phyloP scores from a whole-genome alignment of 805 yeast genomes.

The Jamesozyma lodderae region DNA sequence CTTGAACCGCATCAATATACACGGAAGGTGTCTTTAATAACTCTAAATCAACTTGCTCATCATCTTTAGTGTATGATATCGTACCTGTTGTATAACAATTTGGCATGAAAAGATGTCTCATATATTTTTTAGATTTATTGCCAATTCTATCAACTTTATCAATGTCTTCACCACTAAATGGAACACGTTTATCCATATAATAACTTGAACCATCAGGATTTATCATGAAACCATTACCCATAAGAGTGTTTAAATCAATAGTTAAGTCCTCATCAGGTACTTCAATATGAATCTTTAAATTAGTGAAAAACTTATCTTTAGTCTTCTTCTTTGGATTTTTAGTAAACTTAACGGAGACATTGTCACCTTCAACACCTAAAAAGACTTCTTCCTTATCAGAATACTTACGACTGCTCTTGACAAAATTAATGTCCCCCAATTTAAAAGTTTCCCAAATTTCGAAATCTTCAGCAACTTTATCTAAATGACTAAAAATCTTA shows the following conservation, averaged over 20 bases:
- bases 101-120: conserved; percentile 82
- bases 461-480: conserved; percentile 18
- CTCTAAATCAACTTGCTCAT: conserved; percentile 18
- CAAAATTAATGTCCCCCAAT: conserved; percentile 18
- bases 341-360: conserved; percentile 14
- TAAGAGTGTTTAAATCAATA: conserved; percentile 14
- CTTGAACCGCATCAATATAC: conserved; percentile 84
- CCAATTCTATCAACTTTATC: conserved; percentile 46
- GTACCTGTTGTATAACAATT: conserved; percentile 55
- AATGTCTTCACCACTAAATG: conserved; percentile 9
- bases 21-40: conserved; percentile 35
- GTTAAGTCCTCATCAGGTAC: conserved; percentile 10
- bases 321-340: conserved; percentile 4
- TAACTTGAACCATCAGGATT: conserved; percentile 67
- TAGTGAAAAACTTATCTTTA: conserved; percentile 5
- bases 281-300: conserved; percentile 12
- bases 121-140: conserved; percentile 33
- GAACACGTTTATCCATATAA: conserved; percentile 46
- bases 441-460: conserved; percentile 43
- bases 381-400: conserved; percentile 11
- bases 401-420: conserved; percentile 6
- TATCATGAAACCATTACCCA: conserved; percentile 54
- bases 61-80: conserved; percentile 26
- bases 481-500: conserved; percentile 30
- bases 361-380: conserved; percentile 11